Evolutionary conservation across 2,329 filamentous ascomycete species (phyloP), one percentile per base, ranked within the genome.

Genomic region (Penicillium sclerotiorum): DNA sequence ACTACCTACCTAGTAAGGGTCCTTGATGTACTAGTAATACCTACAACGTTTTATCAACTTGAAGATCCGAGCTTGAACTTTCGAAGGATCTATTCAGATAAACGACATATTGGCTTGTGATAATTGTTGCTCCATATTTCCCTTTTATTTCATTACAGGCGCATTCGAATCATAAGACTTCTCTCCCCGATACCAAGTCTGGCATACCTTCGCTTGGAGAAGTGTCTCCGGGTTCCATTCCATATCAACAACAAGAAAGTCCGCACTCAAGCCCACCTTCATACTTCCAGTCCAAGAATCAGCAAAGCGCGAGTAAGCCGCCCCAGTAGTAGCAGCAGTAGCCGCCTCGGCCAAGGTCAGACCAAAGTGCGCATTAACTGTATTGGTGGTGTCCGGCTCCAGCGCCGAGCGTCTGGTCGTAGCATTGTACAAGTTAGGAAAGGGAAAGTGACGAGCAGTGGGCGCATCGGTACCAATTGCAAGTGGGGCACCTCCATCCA

Each of bases 401-500:
- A 72, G 66, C 1, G 75, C 73, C 5, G 74, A 76, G 32, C 70
- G 69, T 43, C 77, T 66, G 5, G 77, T 80, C 0, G 76, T 78
- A 11, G 77, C 77, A 42, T 75, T 73, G 49, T 80, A 79, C 25
- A 80, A 50, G 55, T 80, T 80, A 2, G 67, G 68, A 32, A 79
- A 61, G 9, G 76, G 72, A 7, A 67, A 61, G 50, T 77, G 72
- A 1, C 71, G 71, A 1, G 77, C 77, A 2, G 77, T 80, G 0
- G 77, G 77, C 0, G 75, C 69, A 57, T 80, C 77, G 1, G 75
- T 75, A 0, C 77, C 77, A 38, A 80, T 69, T 0, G 77, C 75
- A 7, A 80, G 53, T 4, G 59, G 57, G 0, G 76, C 76, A 2
- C 76, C 77, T 5, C 72, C 69, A n/a, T 75, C 73, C 8, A 68